Evolutionary conservation across 192 early-diverging fungal species (phyloP).

Genomic region (Backusella tuberculispora): DNA sequence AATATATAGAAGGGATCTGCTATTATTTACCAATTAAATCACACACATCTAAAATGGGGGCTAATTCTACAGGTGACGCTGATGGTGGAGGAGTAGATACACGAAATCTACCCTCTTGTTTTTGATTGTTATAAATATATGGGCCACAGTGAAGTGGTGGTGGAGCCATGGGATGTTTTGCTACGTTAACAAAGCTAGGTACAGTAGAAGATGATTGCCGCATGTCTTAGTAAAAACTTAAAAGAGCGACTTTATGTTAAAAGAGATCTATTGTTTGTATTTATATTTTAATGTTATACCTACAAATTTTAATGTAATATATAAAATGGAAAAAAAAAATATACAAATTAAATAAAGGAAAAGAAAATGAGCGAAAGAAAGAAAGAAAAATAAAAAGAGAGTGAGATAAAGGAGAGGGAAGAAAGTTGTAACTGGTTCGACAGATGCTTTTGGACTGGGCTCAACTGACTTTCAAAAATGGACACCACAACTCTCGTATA

Average conservation of each 20-base stretch:
- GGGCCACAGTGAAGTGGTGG: background rate
- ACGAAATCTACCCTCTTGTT: conserved; percentile 8
- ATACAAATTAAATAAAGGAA: background rate
- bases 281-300: conserved; percentile 11
- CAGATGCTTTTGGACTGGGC: conserved; percentile 34
- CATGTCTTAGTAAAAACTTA: conserved; percentile 11
- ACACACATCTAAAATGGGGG: conserved; percentile 19
- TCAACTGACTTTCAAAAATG: conserved; percentile 25
- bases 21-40: conserved; percentile 16
- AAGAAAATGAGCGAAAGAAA: conserved; percentile 1
- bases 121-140: background rate
- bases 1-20: background rate
- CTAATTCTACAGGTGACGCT: conserved; percentile 18
- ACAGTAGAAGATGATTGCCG: conserved; percentile 18
- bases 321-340: background rate
- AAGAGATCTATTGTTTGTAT: conserved; percentile 1
- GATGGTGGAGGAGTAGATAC: conserved; percentile 17
- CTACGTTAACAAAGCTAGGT: conserved; percentile 1
- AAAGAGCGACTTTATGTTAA: background rate
- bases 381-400: conserved; percentile 3
- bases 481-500: conserved; percentile 4
- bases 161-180: background rate
- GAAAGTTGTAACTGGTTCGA: background rate
- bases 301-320: conserved; percentile 4
- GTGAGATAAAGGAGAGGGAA: conserved; percentile 14